These are phyloP conservation scores for Periconia digitata DNA, from an alignment of 2,329 filamentous ascomycete genomes.

Conservation along the genomic window DNA sequence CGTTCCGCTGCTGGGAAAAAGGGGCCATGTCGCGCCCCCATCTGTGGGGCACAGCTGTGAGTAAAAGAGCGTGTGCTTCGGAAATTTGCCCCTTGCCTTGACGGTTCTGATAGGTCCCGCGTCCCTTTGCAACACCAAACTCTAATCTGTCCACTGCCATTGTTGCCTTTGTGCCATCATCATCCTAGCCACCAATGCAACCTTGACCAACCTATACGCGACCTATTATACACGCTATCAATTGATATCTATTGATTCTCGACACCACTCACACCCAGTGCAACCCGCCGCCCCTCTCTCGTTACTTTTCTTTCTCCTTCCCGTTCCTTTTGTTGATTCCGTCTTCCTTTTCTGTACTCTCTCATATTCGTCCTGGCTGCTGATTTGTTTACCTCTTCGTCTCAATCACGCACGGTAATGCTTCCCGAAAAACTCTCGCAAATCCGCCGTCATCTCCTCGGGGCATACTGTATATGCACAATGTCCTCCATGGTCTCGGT, in stretches of 20 bases:
- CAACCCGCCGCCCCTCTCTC: too few species aligned
- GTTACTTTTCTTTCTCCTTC: too few species aligned
- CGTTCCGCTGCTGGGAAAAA: not conserved
- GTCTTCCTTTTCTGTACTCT: not conserved
- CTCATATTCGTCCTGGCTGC: not conserved
- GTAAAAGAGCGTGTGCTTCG: too few species aligned
- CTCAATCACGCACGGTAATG: constrained; percentile 1
- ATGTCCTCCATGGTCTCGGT: constrained; percentile 24
- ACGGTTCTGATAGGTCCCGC: not conserved
- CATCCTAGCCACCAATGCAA: too few species aligned
- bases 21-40: not conserved
- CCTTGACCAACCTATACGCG: too few species aligned
- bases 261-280: too few species aligned
- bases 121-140: too few species aligned
- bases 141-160: too few species aligned
- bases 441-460: constrained; percentile 23
- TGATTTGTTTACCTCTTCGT: not conserved
- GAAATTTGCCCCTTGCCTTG: not conserved
- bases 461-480: constrained; percentile 33
- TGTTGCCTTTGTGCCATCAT: too few species aligned
- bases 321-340: too few species aligned
- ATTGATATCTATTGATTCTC: too few species aligned
- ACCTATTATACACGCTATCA: too few species aligned
- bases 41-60: not conserved
- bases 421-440: constrained; percentile 19